Evolutionary conservation across 352 stramenopile species (phyloP).

Genomic region (Phytophthora cactorum): DNA sequence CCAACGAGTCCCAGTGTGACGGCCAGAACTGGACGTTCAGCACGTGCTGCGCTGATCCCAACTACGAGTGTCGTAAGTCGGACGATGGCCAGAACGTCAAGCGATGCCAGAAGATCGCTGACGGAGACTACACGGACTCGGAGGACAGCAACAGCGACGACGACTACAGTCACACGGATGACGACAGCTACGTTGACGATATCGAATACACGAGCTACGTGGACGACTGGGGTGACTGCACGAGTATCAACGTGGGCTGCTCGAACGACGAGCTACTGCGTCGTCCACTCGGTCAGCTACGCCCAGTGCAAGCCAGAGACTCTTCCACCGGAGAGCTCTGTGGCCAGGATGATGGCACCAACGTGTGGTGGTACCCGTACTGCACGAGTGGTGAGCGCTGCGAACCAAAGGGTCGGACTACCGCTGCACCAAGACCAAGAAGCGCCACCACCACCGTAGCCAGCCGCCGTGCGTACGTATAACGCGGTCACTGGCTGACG

Average conservation of each 20-base stretch:
- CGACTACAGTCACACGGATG: conserved; percentile 30
- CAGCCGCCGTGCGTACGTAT: conserved; percentile 20
- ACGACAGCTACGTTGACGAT: conserved; percentile 18
- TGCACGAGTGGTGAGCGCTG: conserved; percentile 36
- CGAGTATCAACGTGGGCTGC: conserved; percentile 18
- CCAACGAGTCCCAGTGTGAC: conserved; percentile 28
- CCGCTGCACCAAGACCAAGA: conserved; percentile 30
- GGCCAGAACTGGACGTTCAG: conserved; percentile 28
- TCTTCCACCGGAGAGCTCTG: conserved; percentile 34
- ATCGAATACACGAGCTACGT: conserved; percentile 23
- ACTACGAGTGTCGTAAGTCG: conserved; percentile 26
- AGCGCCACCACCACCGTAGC: conserved; percentile 16
- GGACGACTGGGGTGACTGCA: conserved; percentile 29
- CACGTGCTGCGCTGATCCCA: conserved; percentile 26
- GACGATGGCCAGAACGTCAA: conserved; percentile 28
- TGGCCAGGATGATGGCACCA: conserved; percentile 37
- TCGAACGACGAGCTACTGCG: conserved; percentile 20
- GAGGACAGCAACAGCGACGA: conserved; percentile 11
- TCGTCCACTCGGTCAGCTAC: conserved; percentile 37
- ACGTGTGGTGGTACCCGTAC: conserved; percentile 39
- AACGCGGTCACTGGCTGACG: neutral
- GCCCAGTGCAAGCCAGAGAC: conserved; percentile 41
- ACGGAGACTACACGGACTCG: conserved; percentile 3
- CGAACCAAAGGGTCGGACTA: conserved; percentile 27
- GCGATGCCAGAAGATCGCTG: conserved; percentile 22